Percentiles rank a stretch among this genome's conserved stretches.
Evolutionary conservation across 164 flowering plant genomes (phyloP).

Genomic region (Vitis vinifera): ASM3070453v1 NC_081806.1:1395001-1395500

Average conservation of each 20-base stretch:
- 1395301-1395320: neutral
- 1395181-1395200: constrained; percentile 39
- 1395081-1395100: constrained; percentile 17
- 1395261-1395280: constrained; percentile 25
- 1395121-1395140: too few relatives aligned
- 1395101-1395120: neutral
- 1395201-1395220: constrained; percentile 35
- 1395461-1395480: constrained; percentile 30
- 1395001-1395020: too few relatives aligned
- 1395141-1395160: constrained; percentile 18
- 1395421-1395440: constrained; percentile 30
- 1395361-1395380: neutral
- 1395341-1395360: too few relatives aligned
- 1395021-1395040: constrained; percentile 41
- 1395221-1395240: constrained; percentile 37
- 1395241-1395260: constrained; percentile 28
- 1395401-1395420: constrained; percentile 46
- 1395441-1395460: constrained; percentile 49
- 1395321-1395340: too few relatives aligned
- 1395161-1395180: constrained; percentile 25
- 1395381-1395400: neutral
- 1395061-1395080: constrained; percentile 38
- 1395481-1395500: neutral
- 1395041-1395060: constrained; percentile 38
- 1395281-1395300: neutral